Evolutionary conservation across 83 land plant genomes (phyloP).

Genomic region (Diphasiastrum complanatum): DNA sequence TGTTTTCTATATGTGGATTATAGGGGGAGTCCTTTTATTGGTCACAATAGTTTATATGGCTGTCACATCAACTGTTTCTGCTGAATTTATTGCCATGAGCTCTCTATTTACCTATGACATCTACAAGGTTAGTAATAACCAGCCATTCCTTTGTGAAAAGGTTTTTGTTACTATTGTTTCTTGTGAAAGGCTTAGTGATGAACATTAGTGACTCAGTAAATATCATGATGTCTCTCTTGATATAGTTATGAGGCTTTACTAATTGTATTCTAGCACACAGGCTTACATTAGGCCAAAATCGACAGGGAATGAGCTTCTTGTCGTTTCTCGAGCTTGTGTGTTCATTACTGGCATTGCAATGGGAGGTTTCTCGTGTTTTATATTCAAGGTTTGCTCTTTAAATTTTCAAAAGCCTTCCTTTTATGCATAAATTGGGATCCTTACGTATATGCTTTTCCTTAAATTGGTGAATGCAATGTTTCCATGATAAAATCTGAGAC

Average conservation of each 20-base stretch:
- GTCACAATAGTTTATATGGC: constrained; percentile 7
- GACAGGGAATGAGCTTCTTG: not conserved
- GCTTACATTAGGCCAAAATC: constrained; percentile 2
- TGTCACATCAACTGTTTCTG: constrained; percentile 4
- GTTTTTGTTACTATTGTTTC: not conserved
- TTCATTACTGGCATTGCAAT: not conserved
- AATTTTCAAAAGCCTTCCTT: not conserved
- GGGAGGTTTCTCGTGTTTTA: constrained; percentile 8
- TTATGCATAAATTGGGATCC: no score
- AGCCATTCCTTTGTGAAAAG: not conserved
- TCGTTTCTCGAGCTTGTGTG: not conserved
- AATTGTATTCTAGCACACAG: not conserved
- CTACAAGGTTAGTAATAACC: not conserved
- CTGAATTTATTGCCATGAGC: constrained; percentile 14
- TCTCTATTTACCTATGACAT: constrained; percentile 9
- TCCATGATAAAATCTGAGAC: no score
- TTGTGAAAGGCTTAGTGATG: no score
- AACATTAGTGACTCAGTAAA: no score
- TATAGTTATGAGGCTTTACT: not conserved
- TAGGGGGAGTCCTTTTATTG: constrained; percentile 1
- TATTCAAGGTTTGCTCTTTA: constrained; percentile 2
- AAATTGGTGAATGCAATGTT: no score
- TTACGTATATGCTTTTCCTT: not conserved
- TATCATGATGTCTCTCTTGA: no score
- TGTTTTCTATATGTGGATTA: not conserved